Evolutionary conservation across 495 filamentous ascomycete genomes (phyloP), one percentile per base, ranked within the genome.

Genomic region (Penicillium cinerascens): DNA sequence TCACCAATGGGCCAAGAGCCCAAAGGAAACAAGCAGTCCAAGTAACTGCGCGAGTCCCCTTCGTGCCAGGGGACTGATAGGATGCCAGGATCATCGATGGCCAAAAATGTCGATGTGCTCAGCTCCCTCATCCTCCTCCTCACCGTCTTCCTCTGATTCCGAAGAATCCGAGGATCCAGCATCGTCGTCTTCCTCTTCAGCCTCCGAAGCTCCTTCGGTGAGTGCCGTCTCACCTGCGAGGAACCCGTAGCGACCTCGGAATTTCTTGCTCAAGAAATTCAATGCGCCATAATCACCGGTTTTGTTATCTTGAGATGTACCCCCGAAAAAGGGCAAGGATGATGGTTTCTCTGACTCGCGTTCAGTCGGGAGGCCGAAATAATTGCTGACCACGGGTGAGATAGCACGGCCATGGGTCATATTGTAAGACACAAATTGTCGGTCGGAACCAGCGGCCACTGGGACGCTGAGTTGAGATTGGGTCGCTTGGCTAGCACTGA

Each of bases 91-190:
- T 76, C 65, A 81, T 55, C 84, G 78, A 72, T 91, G 87, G n/a
- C 87, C 88, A 60, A 87, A 80, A 46, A 90, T 75, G 47, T 84
- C 81, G 57, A 88, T 84, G 42, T 75, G 69, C 56, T 88, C 82
- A 40, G 73, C 71, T 7, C 80, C 80, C 26, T 85, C 79, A 0
- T 79, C 81, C 6, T 77, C 75, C 1, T 80, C 82, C 4, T 75
- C 73, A 16, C 74, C 75, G 1, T 77, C 78, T 13, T 78, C 76
- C 7, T 77, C 57, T 11, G 56, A 49, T 17, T 36, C 60, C 26
- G 55, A 57, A 13, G 48, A 54, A 13, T 44, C 42, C 0, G 51
- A 54, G 1, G 60, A 58, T 25, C 46, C 46, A 10, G 25, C 69
- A 10, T 63, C 72, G 3, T 72, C 72, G 6, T 75, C 75, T 13